A percentile compares a stretch with the other conserved stretches of the same genome.
These are phyloP conservation scores for Schizophyllum amplum DNA, from an alignment of 1,284 basidiomycete genomes.

Conservation along the genomic window DNA sequence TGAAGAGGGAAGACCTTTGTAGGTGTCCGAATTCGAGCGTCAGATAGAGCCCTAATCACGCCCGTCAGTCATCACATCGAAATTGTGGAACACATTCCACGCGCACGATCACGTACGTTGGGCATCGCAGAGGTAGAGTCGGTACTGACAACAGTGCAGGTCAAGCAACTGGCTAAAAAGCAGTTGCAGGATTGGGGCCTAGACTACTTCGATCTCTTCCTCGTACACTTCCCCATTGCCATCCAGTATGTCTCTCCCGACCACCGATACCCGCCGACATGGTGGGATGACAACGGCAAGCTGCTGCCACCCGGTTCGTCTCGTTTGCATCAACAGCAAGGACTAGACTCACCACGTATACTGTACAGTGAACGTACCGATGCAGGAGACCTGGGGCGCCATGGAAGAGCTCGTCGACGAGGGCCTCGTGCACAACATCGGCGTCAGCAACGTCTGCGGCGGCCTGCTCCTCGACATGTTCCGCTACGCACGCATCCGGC, in stretches of 20 bases:
- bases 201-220: slow-evolving; percentile 67
- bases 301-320: slow-evolving; percentile 43
- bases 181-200: slow-evolving; percentile 73
- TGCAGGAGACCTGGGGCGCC: slow-evolving; percentile 69
- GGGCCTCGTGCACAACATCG: slow-evolving; percentile 68
- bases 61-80: slow-evolving; percentile 1
- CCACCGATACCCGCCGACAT: slow-evolving; percentile 74
- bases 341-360: slow-evolving; percentile 5
- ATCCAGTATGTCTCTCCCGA: slow-evolving; percentile 68
- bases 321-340: slow-evolving; percentile 1
- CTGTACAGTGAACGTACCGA: slow-evolving; percentile 54
- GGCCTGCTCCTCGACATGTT: slow-evolving; percentile 57
- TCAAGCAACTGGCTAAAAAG: slow-evolving; percentile 42
- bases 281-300: slow-evolving; percentile 60
- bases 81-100: slow-evolving; percentile 72
- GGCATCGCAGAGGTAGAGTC: neutral
- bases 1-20: slow-evolving; percentile 74
- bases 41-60: neutral
- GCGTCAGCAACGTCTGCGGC: slow-evolving; percentile 63
- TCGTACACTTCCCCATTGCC: slow-evolving; percentile 76
- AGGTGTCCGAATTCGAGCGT: slow-evolving; percentile 21
- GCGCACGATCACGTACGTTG: slow-evolving; percentile 53
- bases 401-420: slow-evolving; percentile 70
- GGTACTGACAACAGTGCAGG: slow-evolving; percentile 24
- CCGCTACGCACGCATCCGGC: slow-evolving; percentile 63